Evolutionary conservation across 2,329 filamentous ascomycete species (phyloP).

Genomic region (Talaromyces rugulosus): DNA sequence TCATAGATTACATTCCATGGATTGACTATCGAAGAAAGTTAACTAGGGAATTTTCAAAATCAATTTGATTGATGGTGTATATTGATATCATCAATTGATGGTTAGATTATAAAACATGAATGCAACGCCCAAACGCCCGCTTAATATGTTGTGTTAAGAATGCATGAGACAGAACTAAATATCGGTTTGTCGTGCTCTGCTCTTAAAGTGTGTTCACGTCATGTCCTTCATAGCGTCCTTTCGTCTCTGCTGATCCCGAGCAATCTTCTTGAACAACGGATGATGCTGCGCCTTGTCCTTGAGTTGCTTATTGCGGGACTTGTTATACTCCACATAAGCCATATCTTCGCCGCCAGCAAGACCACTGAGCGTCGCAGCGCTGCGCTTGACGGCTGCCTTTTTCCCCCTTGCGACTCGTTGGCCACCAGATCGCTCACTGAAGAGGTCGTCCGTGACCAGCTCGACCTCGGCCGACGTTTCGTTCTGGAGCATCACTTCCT

Average conservation of each 20-base stretch:
- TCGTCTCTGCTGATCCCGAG: constrained; percentile 57
- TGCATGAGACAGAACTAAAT: not conserved
- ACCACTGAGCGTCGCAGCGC: constrained; percentile 78
- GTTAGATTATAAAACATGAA: not conserved
- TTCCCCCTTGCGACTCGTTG: constrained; percentile 33
- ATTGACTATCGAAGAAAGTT: not conserved
- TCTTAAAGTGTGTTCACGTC: constrained; percentile 7
- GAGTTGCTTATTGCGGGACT: constrained; percentile 63
- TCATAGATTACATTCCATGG: not conserved
- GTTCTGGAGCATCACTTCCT: constrained; percentile 84
- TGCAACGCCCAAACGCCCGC: not conserved
- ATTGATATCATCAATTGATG: not conserved
- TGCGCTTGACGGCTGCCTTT: constrained; percentile 62
- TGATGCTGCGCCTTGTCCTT: constrained; percentile 59
- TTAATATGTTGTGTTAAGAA: not conserved
- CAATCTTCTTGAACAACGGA: constrained; percentile 63
- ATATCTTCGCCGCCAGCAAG: constrained; percentile 91
- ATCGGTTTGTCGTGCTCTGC: not conserved
- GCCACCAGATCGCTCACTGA: constrained; percentile 52
- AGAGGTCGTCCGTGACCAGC: constrained; percentile 64
- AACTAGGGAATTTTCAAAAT: not conserved
- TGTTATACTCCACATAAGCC: constrained; percentile 88
- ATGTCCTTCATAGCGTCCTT: constrained; percentile 42
- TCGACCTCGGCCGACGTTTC: constrained; percentile 70
- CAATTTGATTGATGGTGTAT: not conserved